These are phyloP conservation scores for Brassica cretica DNA, from an alignment of 345 rosid genomes.

Conservation along the genomic window DNA sequence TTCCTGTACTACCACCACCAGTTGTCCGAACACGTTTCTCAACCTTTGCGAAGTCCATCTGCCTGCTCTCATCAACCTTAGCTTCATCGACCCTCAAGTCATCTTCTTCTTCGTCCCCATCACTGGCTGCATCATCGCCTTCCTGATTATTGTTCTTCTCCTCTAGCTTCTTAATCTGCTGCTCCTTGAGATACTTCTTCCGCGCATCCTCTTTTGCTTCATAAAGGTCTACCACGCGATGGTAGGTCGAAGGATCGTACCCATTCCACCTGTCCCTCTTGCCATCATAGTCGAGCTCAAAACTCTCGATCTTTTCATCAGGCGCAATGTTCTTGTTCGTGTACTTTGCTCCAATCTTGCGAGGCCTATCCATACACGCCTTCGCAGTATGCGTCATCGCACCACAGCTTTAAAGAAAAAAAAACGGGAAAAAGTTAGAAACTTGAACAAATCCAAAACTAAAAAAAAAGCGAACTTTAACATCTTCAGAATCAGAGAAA, in stretches of 20 bases:
- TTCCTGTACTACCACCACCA: background rate
- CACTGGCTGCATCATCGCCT: slow-evolving; percentile 41
- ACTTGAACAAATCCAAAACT: background rate
- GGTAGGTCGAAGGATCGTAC: slow-evolving; percentile 67
- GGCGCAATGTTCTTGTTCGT: slow-evolving; percentile 78
- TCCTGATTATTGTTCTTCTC: slow-evolving; percentile 63
- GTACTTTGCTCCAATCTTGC: slow-evolving; percentile 73
- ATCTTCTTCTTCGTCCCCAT: background rate
- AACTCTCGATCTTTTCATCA: slow-evolving; percentile 77
- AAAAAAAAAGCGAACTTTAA: background rate
- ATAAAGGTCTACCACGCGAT: slow-evolving; percentile 68
- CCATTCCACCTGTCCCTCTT: slow-evolving; percentile 94
- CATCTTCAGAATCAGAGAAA: background rate
- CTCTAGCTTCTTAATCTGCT: slow-evolving; percentile 78
- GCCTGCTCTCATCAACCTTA: slow-evolving; percentile 2
- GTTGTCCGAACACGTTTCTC: background rate
- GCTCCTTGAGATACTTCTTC: slow-evolving; percentile 68
- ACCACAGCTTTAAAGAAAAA: slow-evolving; percentile 60
- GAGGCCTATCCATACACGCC: slow-evolving; percentile 83
- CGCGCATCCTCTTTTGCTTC: slow-evolving; percentile 88
- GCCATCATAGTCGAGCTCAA: slow-evolving; percentile 90
- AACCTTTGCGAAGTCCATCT: background rate
- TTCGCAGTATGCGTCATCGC: slow-evolving; percentile 81
- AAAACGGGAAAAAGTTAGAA: background rate
- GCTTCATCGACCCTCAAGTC: slow-evolving; percentile 57